A percentile compares a stretch with the other conserved stretches of the same genome.
Evolutionary conservation across 306 rosid genomes (phyloP).

Genomic region (Prunus kanzakura): DNA sequence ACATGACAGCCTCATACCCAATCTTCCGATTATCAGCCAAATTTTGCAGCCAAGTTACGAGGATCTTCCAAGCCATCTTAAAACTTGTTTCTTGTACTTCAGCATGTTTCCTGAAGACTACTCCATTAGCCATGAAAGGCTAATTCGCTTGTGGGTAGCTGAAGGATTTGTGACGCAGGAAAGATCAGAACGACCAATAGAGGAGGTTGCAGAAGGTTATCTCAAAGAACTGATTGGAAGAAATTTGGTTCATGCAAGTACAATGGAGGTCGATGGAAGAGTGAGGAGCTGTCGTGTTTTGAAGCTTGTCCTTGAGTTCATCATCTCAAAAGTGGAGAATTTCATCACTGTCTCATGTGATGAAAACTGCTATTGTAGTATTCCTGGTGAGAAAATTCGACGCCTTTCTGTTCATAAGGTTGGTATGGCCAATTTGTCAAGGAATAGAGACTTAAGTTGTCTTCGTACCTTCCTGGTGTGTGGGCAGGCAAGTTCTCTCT

Average conservation of each 20-base stretch:
- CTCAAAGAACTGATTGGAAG: constrained; percentile 7
- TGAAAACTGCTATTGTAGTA: background rate
- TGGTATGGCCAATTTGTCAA: background rate
- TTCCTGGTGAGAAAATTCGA: background rate
- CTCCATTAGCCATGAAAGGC: constrained; percentile 4
- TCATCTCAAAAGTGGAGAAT: background rate
- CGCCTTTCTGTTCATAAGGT: constrained; percentile 11
- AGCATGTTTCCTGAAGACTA: background rate
- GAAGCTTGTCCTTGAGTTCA: constrained; percentile 9
- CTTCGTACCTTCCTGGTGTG: background rate
- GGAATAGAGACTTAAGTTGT: background rate
- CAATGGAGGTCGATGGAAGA: constrained; percentile 1
- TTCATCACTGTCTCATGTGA: background rate
- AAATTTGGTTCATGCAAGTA: background rate
- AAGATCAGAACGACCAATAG: background rate
- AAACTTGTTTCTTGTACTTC: constrained; percentile 4
- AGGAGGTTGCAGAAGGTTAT: background rate
- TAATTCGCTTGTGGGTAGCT: background rate
- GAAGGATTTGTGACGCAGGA: background rate
- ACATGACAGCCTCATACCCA: background rate
- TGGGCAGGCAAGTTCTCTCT: background rate
- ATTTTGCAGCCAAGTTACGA: background rate
- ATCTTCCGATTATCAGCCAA: background rate
- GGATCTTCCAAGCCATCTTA: constrained; percentile 7
- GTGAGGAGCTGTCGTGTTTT: background rate